Evolutionary conservation across 1,139 yeast genomes (phyloP), one percentile per base, ranked within the genome.

Genomic region (Geotrichum klebahnii): DNA sequence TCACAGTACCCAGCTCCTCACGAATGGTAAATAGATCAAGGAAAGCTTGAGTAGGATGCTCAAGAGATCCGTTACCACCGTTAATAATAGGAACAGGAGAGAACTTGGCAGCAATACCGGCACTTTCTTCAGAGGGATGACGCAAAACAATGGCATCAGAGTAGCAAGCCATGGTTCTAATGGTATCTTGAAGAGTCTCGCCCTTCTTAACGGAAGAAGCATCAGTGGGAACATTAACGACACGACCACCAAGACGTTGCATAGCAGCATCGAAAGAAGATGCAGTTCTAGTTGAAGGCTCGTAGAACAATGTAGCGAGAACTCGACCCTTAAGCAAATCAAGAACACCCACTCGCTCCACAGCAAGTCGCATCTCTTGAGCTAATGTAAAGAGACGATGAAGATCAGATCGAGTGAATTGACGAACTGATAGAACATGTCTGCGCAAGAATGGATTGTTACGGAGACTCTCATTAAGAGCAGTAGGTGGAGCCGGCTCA

Each of bases 211-310:
- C 96, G 24, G 97, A 88, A 19, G 97, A 89, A 41, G 92, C 77
- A 55, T 79, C 80, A 54, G 94, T 85, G 58, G 87, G 77, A 58
- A 94, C 84, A 49, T 95, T 80, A 60, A 94, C 86, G 59, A 90
- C 96, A 70, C 96, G 82, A 67, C 99, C 99, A 69, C 99, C 99
- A 63, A 94, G 78, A 75, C 99, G 85, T 77, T 94, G 97, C 98
- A 94, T 94, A 55, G 99, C 99, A 61, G 97, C 96, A 69, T 94
- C 96, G 68, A 94, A 94, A 1, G 97, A 90, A 22, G 97, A 82
- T 16, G 95, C 80, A 29, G 99, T 94, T 72, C 99, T 81, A 43
- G 99, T 94, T 9, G 97, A 88, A 61, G 99, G 98, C 74, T 94
- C 99, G 69, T 89, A 94, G 75, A 94, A 94, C 77, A 94, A 83